Conservation (phyloP, 2,329 filamentous ascomycete species). For the Calonectria multiphialidica region DNA sequence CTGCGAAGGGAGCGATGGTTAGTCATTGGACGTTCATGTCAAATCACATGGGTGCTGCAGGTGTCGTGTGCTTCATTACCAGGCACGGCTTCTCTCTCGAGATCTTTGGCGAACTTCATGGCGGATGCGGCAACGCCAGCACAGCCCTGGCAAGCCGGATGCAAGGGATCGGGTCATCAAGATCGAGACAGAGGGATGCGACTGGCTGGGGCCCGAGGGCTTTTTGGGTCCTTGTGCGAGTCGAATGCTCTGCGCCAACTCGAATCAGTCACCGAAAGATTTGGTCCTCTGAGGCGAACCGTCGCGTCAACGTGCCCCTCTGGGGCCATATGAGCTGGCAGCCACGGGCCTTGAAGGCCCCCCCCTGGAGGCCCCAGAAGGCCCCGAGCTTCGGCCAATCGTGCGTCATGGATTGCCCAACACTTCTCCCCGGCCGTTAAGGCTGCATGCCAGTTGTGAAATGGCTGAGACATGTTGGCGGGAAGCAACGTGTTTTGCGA, state of each 20-base stretch:
- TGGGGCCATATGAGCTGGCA: neutral
- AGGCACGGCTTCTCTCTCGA: slow-evolving; percentile 89
- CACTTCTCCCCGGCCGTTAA: neutral
- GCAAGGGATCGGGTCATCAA: slow-evolving; percentile 33
- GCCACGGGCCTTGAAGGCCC: neutral
- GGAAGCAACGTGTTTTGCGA: neutral
- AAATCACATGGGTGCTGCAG: neutral
- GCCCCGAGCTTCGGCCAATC: slow-evolving; percentile 2
- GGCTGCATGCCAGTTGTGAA: neutral
- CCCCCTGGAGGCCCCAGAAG: neutral
- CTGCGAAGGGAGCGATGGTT: slow-evolving; percentile 49
- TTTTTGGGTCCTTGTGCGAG: neutral
- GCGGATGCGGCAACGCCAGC: slow-evolving; percentile 30
- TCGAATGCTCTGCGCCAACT: slow-evolving; percentile 7
- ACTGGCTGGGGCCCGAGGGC: neutral
- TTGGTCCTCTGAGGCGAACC: slow-evolving; percentile 8
- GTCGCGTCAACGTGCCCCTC: slow-evolving; percentile 35
- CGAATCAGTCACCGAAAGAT: slow-evolving; percentile 13
- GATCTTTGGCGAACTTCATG: slow-evolving; percentile 81
- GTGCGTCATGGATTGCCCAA: slow-evolving; percentile 8
- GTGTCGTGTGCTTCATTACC: slow-evolving; percentile 58
- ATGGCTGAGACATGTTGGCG: slow-evolving; percentile 15
- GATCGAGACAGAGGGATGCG: slow-evolving; percentile 7
- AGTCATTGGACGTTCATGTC: slow-evolving; percentile 6
- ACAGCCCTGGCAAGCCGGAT: slow-evolving; percentile 20